These are phyloP conservation scores for Periconia macrospinosa DNA, from an alignment of 2,329 filamentous ascomycete genomes.

Conservation along the genomic window DNA sequence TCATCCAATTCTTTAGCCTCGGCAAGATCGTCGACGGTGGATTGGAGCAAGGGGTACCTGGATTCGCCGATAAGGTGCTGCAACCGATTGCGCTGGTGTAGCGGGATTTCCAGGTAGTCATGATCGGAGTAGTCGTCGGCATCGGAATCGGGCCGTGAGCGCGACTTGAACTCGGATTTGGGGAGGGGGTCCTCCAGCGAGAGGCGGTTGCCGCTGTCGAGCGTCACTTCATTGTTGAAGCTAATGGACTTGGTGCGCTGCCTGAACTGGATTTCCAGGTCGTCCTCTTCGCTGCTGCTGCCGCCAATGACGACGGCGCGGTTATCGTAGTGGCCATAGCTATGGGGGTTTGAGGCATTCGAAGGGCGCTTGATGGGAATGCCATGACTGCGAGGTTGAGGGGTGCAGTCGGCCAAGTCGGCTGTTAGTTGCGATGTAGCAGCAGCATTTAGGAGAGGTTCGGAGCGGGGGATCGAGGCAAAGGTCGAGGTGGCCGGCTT, in stretches of 20 bases:
- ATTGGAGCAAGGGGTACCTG: constrained; percentile 39
- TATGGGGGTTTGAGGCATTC: constrained; percentile 15
- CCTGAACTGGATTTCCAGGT: constrained; percentile 31
- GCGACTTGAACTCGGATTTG: constrained; percentile 23
- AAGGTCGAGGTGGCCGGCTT: constrained; percentile 42
- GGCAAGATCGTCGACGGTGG: constrained; percentile 37
- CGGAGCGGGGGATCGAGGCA: constrained; percentile 37
- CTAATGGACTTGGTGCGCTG: constrained; percentile 44
- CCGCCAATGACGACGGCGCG: constrained; percentile 21
- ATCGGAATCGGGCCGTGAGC: constrained; percentile 24
- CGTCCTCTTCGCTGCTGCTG: constrained; percentile 27
- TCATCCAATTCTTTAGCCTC: constrained; percentile 28
- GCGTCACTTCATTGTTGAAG: constrained; percentile 44
- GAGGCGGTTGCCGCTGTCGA: constrained; percentile 44
- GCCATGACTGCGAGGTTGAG: constrained; percentile 19
- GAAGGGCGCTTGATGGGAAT: constrained; percentile 19
- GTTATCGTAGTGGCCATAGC: constrained; percentile 18
- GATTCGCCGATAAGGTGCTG: constrained; percentile 27
- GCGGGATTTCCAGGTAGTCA: constrained; percentile 35
- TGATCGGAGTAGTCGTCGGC: constrained; percentile 36
- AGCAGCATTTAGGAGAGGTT: constrained; percentile 26
- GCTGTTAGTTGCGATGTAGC: constrained; percentile 23
- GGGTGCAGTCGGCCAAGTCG: constrained; percentile 21
- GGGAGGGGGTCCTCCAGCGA: constrained; percentile 43
- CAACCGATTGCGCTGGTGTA: constrained; percentile 23